A percentile compares a stretch with the other conserved stretches of the same genome.
Evolutionary conservation across 805 yeast genomes (phyloP).

Genomic region (Metschnikowia gruessii): DNA sequence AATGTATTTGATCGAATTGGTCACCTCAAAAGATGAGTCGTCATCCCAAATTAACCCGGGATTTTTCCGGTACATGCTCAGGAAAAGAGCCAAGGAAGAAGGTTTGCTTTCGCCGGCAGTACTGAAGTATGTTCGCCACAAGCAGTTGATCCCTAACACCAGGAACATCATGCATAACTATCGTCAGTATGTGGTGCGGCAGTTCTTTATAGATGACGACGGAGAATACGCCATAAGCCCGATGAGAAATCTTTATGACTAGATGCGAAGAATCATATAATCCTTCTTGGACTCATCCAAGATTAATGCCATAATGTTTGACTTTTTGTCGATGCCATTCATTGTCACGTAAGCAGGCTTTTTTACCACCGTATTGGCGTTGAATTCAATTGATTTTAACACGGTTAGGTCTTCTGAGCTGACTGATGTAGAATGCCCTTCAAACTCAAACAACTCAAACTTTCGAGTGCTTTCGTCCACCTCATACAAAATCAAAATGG

Average conservation of each 20-base stretch:
- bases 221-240: constrained; percentile 24
- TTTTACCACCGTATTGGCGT: constrained; percentile 9
- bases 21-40: constrained; percentile 7
- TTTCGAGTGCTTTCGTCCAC: neutral
- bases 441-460: constrained; percentile 6
- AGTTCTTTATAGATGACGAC: constrained; percentile 26
- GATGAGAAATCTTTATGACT: constrained; percentile 28
- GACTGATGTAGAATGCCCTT: neutral
- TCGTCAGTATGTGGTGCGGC: constrained; percentile 29
- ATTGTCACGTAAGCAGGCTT: constrained; percentile 33
- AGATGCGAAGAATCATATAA: constrained; percentile 40
- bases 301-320: constrained; percentile 33
- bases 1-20: constrained; percentile 19
- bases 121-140: constrained; percentile 22
- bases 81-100: constrained; percentile 21
- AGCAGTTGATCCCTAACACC: constrained; percentile 29
- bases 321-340: constrained; percentile 23
- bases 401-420: constrained; percentile 7
- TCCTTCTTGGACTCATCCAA: constrained; percentile 39
- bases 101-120: constrained; percentile 18
- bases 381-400: constrained; percentile 15
- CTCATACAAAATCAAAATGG: constrained; percentile 11
- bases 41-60: constrained; percentile 19
- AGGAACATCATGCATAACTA: constrained; percentile 28
- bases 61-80: constrained; percentile 28